Conservation (phyloP, 768 basidiomycete genomes). For the Termitomyces sp. region DNA sequence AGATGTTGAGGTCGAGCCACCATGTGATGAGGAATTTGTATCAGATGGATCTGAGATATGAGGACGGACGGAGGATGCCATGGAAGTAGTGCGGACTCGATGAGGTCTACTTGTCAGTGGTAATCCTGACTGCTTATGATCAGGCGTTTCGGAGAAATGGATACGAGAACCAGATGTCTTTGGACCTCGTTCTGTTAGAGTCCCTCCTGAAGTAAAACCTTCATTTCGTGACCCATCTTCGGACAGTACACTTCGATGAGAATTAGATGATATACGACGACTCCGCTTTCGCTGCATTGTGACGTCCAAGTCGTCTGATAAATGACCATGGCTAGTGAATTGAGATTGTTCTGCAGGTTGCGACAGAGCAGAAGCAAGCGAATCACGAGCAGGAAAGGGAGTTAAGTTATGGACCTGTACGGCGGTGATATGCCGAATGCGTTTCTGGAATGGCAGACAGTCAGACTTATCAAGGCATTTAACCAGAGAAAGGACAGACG, state of each 20-base stretch:
- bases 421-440: constrained; percentile 66
- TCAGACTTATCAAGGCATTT: constrained; percentile 1
- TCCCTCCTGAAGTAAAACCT: constrained; percentile 8
- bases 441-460: constrained; percentile 37
- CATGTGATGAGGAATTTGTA: constrained; percentile 8
- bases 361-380: constrained; percentile 66
- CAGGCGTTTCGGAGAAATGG: constrained; percentile 24
- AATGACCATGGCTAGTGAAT: constrained; percentile 46
- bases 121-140: constrained; percentile 17
- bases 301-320: constrained; percentile 69
- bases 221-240: constrained; percentile 38
- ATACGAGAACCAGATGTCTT: constrained; percentile 41
- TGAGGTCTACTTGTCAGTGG: constrained; percentile 29
- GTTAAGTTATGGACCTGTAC: constrained; percentile 78
- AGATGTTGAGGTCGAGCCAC: constrained; percentile 16
- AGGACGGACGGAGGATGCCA: constrained; percentile 41
- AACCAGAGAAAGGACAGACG: constrained; percentile 7
- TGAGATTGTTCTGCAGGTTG: constrained; percentile 62
- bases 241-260: constrained; percentile 39
- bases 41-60: constrained; percentile 18
- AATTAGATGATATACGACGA: constrained; percentile 56
- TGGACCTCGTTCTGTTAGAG: constrained; percentile 29
- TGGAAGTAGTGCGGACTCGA: constrained; percentile 47
- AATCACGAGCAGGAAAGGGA: constrained; percentile 78
- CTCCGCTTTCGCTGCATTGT: constrained; percentile 51